These are phyloP conservation scores for Furcasterigmium furcatum DNA, from an alignment of 2,329 filamentous ascomycete genomes.

Conservation along the genomic window DNA sequence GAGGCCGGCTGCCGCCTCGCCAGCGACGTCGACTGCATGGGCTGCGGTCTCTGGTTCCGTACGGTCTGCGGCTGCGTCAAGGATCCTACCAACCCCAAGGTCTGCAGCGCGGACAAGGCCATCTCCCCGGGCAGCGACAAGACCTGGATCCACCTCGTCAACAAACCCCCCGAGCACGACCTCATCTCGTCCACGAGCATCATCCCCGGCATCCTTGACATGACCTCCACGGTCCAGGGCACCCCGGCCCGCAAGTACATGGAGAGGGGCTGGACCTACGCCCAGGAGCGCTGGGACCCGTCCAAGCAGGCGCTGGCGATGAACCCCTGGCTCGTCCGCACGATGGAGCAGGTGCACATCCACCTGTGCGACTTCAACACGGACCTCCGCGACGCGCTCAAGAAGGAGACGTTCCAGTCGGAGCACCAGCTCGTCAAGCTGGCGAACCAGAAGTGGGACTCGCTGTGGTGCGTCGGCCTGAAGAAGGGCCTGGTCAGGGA, in stretches of 20 bases:
- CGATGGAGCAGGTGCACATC: constrained; percentile 12
- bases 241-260: neutral
- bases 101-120: neutral
- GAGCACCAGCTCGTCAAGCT: neutral
- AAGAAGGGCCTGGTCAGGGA: neutral
- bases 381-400: constrained; percentile 2
- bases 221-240: too few species aligned
- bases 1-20: neutral
- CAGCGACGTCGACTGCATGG: constrained; percentile 3
- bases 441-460: neutral
- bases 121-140: neutral
- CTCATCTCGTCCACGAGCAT: constrained; percentile 9
- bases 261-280: constrained; percentile 9
- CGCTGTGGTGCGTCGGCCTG: neutral
- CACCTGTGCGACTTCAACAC: constrained; percentile 9
- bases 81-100: neutral
- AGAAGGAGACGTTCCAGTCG: neutral
- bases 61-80: constrained; percentile 10
- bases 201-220: constrained; percentile 8
- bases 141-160: neutral
- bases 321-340: constrained; percentile 10
- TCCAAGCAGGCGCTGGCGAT: constrained; percentile 3
- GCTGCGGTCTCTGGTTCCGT: constrained; percentile 9
- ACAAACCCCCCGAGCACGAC: neutral
- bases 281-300: constrained; percentile 7